Base-by-base conservation (phyloP, 2,329 filamentous ascomycete genomes). In the Fusarium sp. region DNA sequence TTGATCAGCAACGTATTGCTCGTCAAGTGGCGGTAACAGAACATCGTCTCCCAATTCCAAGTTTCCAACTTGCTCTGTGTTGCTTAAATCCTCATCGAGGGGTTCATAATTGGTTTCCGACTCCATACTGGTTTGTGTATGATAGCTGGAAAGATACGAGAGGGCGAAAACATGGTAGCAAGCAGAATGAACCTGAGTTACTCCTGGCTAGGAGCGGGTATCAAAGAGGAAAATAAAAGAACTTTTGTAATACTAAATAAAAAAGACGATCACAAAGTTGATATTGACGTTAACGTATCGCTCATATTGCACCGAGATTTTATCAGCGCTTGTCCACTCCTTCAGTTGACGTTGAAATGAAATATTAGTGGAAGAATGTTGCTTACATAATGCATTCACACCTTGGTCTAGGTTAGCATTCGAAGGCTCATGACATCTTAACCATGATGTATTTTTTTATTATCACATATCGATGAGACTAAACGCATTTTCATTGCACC, bases 121-220 rank as follows among this genome's bases (percentile, higher is more conserved):
- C 57, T 81, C 80, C 81, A 82, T 82, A 65, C 56, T 80, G 71
- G 52, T 67, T 65, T 60, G 65, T 75, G 75, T 64, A 59, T 61
- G 65, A 62, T 65, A 67, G 60, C 64, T 75, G 68, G 67, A 66
- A 72, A 53, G 60, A 60, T 71, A 43, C 59, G 67, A 72, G 54
- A 61, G 70, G 67, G 64, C 56, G 67, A 75, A 71, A 75, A 79
- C 80, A 81, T 81, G 75, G 64, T 80, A 79, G 61, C 69, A 73
- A 63, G 64, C 38, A 47, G 37, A 42, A 38, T 11, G 35, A 43
- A 35, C 35, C 25, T 43, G 50, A 57, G 42, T 35, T 54, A 54
- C 58, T 56, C 69, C 73, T 33, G 37, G 52, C 60, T 25, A n/a
- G 50, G 42, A 57, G 69, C 53, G 40, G 61, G 42, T 61, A 21